These are phyloP conservation scores for Paraphaeosphaeria minitans DNA, from an alignment of 2,329 filamentous ascomycete genomes.

Conservation along the genomic window DNA sequence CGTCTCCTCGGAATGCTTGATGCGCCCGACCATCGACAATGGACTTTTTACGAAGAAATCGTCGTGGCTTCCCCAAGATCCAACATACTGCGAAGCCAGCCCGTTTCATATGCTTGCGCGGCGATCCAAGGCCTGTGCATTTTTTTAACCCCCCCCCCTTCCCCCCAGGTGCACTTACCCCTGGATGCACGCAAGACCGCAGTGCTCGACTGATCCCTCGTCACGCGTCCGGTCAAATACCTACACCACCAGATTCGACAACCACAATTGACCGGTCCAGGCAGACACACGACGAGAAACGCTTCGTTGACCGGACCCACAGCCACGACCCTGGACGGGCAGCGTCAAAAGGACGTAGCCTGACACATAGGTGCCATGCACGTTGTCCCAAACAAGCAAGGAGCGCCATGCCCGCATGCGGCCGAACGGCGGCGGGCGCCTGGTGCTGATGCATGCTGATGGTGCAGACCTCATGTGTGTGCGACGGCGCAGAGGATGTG, in stretches of 20 bases:
- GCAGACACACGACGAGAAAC: neutral
- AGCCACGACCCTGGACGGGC: constrained; percentile 4
- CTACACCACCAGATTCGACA: neutral
- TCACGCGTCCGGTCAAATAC: neutral
- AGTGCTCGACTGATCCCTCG: neutral
- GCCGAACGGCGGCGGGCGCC: constrained; percentile 1
- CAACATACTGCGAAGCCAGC: no score
- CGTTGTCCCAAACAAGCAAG: constrained; percentile 18
- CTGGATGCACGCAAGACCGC: neutral
- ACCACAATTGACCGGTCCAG: neutral
- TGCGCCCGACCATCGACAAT: no score
- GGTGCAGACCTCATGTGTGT: neutral
- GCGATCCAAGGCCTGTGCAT: no score
- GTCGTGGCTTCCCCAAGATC: neutral
- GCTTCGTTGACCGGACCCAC: constrained; percentile 5
- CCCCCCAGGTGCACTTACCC: neutral
- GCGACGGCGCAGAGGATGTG: neutral
- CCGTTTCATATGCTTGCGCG: neutral
- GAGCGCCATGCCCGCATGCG: constrained; percentile 13
- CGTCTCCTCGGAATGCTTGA: neutral
- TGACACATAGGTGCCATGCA: constrained; percentile 25
- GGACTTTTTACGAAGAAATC: neutral
- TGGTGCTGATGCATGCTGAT: constrained; percentile 2
- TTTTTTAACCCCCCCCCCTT: no score
- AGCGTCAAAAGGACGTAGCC: constrained; percentile 5